A percentile compares a stretch with the other conserved stretches of the same genome.
Conservation (phyloP, 2,329 filamentous ascomycete species). For the Blumeria graminis region DNA sequence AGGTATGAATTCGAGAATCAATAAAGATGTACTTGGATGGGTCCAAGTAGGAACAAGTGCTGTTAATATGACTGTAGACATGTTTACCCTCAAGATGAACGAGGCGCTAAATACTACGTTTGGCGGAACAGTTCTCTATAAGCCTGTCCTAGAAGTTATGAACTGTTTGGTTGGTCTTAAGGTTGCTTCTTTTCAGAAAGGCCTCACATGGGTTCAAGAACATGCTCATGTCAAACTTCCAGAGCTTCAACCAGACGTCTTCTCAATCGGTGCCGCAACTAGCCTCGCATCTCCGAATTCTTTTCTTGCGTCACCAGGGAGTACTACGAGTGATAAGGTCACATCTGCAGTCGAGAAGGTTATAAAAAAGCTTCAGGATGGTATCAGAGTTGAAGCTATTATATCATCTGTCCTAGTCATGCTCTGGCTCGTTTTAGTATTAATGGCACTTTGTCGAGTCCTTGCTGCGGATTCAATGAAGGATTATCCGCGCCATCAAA, state of each 20-base stretch:
- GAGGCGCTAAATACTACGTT: conserved; percentile 54
- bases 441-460: conserved; percentile 48
- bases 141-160: conserved; percentile 56
- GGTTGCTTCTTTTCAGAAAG: conserved; percentile 60
- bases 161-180: conserved; percentile 78
- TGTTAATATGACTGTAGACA: conserved; percentile 65
- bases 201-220: conserved; percentile 81
- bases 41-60: conserved; percentile 63
- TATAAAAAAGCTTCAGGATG: conserved; percentile 37
- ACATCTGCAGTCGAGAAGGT: conserved; percentile 51
- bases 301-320: conserved; percentile 54
- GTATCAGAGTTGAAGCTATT: conserved; percentile 52
- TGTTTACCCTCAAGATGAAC: conserved; percentile 56
- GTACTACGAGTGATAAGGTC: conserved; percentile 2
- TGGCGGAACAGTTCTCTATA: conserved; percentile 55
- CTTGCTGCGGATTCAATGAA: conserved; percentile 32
- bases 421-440: conserved; percentile 53
- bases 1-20: conserved; percentile 45
- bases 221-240: conserved; percentile 68
- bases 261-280: conserved; percentile 51
- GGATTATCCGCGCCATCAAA: conserved; percentile 35
- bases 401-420: conserved; percentile 53
- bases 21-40: conserved; percentile 65
- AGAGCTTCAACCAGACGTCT: conserved; percentile 51
- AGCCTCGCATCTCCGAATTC: conserved; percentile 31